phyloP scores from a whole-genome alignment of 1,284 basidiomycete genomes.

The Malassezia pachydermatis region DNA sequence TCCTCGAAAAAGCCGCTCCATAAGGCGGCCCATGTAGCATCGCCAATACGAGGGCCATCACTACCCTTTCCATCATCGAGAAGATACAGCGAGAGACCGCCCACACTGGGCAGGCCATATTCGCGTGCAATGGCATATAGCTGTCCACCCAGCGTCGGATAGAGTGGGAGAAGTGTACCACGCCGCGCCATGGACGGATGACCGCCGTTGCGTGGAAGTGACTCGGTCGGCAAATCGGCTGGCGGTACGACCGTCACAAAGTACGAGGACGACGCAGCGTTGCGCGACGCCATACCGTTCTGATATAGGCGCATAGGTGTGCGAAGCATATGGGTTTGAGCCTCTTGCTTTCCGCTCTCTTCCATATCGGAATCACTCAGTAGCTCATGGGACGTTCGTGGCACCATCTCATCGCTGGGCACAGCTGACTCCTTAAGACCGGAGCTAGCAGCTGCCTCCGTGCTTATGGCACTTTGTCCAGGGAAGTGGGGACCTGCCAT shows the following conservation, averaged over 20 bases:
- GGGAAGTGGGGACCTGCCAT: no score
- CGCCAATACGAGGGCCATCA: constrained; percentile 40
- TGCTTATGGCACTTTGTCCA: no score
- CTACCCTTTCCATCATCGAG: constrained; percentile 39
- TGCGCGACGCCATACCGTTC: neutral
- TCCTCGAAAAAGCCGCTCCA: constrained; percentile 40
- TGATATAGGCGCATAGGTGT: constrained; percentile 7
- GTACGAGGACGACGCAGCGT: constrained; percentile 9
- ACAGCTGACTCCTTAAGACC: no score
- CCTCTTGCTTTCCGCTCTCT: neutral
- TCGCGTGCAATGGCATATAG: constrained; percentile 45
- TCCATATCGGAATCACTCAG: constrained; percentile 3
- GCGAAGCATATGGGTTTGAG: no score
- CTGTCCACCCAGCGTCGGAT: constrained; percentile 42
- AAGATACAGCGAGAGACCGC: constrained; percentile 39
- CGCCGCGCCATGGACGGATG: constrained; percentile 20
- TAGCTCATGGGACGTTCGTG: no score
- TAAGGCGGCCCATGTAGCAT: constrained; percentile 37
- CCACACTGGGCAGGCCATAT: constrained; percentile 40
- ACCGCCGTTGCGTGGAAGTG: constrained; percentile 11
- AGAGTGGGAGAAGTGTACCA: constrained; percentile 40
- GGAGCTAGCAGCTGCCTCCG: no score
- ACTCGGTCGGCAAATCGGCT: constrained; percentile 15
- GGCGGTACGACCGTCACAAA: constrained; percentile 16
- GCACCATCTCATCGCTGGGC: no score